These are phyloP conservation scores for Lepiota venenata DNA, from an alignment of 768 basidiomycete genomes.

Conservation along the genomic window DNA sequence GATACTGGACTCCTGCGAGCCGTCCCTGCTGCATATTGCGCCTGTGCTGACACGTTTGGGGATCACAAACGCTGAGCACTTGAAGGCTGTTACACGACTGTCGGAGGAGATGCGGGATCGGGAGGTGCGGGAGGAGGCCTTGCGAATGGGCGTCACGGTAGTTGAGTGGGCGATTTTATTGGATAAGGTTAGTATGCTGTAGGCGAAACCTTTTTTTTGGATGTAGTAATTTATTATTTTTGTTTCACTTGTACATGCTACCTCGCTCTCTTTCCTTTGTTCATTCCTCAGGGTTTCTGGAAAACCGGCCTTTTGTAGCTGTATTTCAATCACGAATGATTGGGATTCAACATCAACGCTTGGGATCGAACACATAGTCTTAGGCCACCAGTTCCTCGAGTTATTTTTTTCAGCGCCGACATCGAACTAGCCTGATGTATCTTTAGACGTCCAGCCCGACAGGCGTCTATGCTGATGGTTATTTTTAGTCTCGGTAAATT, in stretches of 20 bases:
- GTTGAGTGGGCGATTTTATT: slow-evolving; percentile 80
- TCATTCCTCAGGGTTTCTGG: background rate
- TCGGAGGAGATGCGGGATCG: slow-evolving; percentile 65
- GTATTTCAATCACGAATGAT: too few species aligned
- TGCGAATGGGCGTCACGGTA: slow-evolving; percentile 64
- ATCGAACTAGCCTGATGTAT: too few species aligned
- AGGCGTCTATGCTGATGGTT: too few species aligned
- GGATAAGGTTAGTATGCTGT: slow-evolving; percentile 50
- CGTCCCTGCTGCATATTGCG: slow-evolving; percentile 60
- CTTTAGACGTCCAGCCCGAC: too few species aligned
- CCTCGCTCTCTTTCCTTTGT: background rate
- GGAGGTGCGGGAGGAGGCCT: slow-evolving; percentile 67
- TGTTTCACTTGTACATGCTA: background rate
- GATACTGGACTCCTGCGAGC: slow-evolving; percentile 59
- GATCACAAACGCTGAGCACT: slow-evolving; percentile 55
- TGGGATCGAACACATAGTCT: too few species aligned
- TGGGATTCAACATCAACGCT: too few species aligned
- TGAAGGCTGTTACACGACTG: slow-evolving; percentile 57
- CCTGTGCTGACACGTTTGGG: slow-evolving; percentile 57
- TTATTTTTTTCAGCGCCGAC: too few species aligned
- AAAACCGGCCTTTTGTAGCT: too few species aligned
- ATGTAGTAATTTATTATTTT: slow-evolving; percentile 1
- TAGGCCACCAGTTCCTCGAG: too few species aligned
- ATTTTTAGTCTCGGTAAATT: too few species aligned
- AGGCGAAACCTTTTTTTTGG: background rate